phyloP scores from a whole-genome alignment of 2,329 filamentous ascomycete genomes.

The Fusarium falciforme region DNA sequence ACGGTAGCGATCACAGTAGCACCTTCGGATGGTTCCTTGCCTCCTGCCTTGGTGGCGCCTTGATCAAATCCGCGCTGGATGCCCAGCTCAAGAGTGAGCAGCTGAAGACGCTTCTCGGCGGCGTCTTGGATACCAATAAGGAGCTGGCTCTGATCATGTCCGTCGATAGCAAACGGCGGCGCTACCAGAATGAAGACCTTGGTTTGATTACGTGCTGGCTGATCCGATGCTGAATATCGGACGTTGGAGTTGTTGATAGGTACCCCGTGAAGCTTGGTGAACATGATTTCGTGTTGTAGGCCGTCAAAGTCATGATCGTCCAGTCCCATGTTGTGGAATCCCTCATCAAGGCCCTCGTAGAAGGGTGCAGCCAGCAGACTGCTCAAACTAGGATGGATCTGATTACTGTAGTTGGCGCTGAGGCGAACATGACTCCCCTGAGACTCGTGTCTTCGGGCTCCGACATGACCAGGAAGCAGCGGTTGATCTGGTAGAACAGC shows the following conservation, averaged over 20 bases:
- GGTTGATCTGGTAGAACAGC: slow-evolving; percentile 79
- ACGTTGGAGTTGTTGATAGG: slow-evolving; percentile 71
- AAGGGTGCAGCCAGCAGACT: slow-evolving; percentile 76
- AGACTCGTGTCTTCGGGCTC: slow-evolving; percentile 76
- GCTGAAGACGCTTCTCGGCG: slow-evolving; percentile 73
- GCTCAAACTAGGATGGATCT: slow-evolving; percentile 63
- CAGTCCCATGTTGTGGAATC: slow-evolving; percentile 77
- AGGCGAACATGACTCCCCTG: slow-evolving; percentile 61
- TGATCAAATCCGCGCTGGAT: slow-evolving; percentile 50
- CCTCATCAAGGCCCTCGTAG: slow-evolving; percentile 77
- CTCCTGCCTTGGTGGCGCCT: slow-evolving; percentile 32
- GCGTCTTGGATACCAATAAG: slow-evolving; percentile 78
- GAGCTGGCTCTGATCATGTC: slow-evolving; percentile 64
- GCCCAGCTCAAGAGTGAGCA: slow-evolving; percentile 72
- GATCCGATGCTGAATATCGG: slow-evolving; percentile 67
- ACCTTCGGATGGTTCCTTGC: slow-evolving; percentile 33
- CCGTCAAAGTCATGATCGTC: slow-evolving; percentile 79
- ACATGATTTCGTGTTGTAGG: slow-evolving; percentile 76
- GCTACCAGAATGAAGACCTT: slow-evolving; percentile 76
- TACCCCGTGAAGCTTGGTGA: slow-evolving; percentile 77
- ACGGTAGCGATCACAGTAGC: slow-evolving; percentile 46
- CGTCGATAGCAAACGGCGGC: slow-evolving; percentile 66
- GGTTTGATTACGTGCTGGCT: slow-evolving; percentile 64
- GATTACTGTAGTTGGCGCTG: slow-evolving; percentile 57
- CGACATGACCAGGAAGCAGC: slow-evolving; percentile 53